A percentile compares a stretch with the other conserved stretches of the same genome.
phyloP scores from a whole-genome alignment of 2,329 filamentous ascomycete genomes.

The Harringtonia aguacate region DNA sequence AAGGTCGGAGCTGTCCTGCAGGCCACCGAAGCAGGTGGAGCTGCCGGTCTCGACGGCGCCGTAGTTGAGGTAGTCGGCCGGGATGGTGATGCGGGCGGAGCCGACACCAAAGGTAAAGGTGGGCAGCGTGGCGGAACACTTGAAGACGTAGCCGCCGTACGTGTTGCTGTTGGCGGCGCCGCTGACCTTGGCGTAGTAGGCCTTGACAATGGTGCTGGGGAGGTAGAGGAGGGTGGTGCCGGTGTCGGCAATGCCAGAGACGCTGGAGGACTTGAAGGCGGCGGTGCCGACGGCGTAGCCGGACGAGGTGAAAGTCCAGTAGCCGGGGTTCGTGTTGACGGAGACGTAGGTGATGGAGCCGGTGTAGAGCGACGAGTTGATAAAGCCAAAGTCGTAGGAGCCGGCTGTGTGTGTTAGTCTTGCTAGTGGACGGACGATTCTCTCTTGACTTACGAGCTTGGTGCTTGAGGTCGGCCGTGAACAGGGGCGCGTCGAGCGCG shows the following conservation, averaged over 20 bases:
- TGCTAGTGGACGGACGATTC: too few relatives aligned
- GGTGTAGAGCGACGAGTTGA: slow-evolving; percentile 41
- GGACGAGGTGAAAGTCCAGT: slow-evolving; percentile 46
- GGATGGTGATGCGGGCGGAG: slow-evolving; percentile 19
- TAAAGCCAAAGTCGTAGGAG: slow-evolving; percentile 44
- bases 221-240: slow-evolving; percentile 31
- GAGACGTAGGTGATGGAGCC: slow-evolving; percentile 39
- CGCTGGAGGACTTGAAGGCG: slow-evolving; percentile 28
- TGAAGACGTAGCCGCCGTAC: slow-evolving; percentile 26
- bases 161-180: slow-evolving; percentile 22
- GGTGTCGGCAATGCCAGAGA: slow-evolving; percentile 26
- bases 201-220: slow-evolving; percentile 22
- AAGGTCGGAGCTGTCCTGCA: slow-evolving; percentile 19
- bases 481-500: slow-evolving; percentile 19
- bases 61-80: slow-evolving; percentile 24
- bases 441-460: too few relatives aligned
- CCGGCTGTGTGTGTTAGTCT: slow-evolving; percentile 4
- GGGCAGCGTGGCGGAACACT: slow-evolving; percentile 22
- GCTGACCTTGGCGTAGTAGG: slow-evolving; percentile 26
- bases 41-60: slow-evolving; percentile 17
- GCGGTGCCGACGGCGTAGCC: slow-evolving; percentile 32
- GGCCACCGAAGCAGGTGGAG: slow-evolving; percentile 22
- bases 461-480: slow-evolving; percentile 23
- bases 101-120: slow-evolving; percentile 25
- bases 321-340: slow-evolving; percentile 37